Evolutionary conservation across 1,284 basidiomycete species (phyloP), one percentile per base, ranked within the genome.

Genomic region (Coniferiporia weirii): DNA sequence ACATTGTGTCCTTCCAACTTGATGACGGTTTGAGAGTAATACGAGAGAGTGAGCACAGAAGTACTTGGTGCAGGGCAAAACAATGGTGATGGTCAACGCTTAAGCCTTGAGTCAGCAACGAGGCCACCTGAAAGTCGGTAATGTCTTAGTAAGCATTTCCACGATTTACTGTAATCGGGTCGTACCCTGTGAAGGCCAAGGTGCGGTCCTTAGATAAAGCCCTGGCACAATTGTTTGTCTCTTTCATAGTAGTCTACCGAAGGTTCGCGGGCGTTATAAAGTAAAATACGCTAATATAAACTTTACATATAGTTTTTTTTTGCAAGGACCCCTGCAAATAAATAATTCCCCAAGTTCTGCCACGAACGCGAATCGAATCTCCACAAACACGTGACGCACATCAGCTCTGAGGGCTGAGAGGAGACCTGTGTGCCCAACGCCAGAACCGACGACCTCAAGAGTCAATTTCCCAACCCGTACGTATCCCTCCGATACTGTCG

Each of bases 1-100:
- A 88, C 87, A 89, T 90, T 64, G 57, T 53, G 76, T 68, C 74
- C 72, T 85, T 86, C 89, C 89, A 90, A 90, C 83, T 88, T 90
- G 83, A 72, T 77, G 40, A 58, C 20, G 50, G 43, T 35, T 15
- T 47, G 15, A 35, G 57, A 47, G 50, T 12, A 32, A 20, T 36
- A 43, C 60, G 48, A 44, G 8, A 40, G 46, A 12, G 43, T 54
- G 47, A 27, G 40, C 27, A 46, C 46, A 17, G 34, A 38, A 19
- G 13, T 36, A 15, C 12, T 40, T 44, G 56, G 20, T n/a, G 20
- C 35, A 19, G 40, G 44, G 45, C 54, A 49, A 40, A 12, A 17
- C 22, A 5, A 27, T 57, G 56, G 34, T 57, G 56, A 45, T 53
- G 32, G 51, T 52, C n/a, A 36, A 12, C 15, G 57, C 48, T 9